Base-by-base conservation (phyloP, 257 asterid species). In the Parsonsia alboflavescens region DNA sequence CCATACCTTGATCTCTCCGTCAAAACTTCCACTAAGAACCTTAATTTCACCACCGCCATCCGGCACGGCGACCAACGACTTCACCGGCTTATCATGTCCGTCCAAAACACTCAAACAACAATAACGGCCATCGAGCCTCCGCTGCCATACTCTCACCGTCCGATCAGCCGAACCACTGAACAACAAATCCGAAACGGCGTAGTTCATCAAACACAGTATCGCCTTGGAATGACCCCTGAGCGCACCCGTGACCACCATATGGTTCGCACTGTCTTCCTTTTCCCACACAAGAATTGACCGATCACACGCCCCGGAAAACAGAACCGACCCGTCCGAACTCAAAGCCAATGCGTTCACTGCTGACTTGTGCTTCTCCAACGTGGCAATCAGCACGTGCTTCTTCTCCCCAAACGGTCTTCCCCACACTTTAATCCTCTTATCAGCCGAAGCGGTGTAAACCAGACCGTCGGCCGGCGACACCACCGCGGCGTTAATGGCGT, bases 231-330 rank as follows among this genome's bases (percentile, higher is more conserved):
- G 98, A 0, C 96, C 97, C 76, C 97, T 85, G 78, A 93, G 53
- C 6, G 96, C 97, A 9, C 98, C 98, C 5, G 80, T 73, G 59
- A 87, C 91, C 88, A 77, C 89, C 98, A 91, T 91, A 41, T 91
- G 85, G n/a, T 84, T 80, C 0, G 92, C 97, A 72, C 96, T 85
- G 64, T 84, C 94, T 59, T 90, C 98, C 45, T 89, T 91, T 9
- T 91, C 98, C 98, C 98, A 93, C n/a, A 93, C 98, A 80, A 93
- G 54, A 39, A 91, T 89, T 28, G 98, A 93, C 59, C 98, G 75
- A 62, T 93, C 98, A 71, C 90, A 85, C 2, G 98, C 81, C 39
- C 97, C 97, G 74, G 98, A 93, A 71, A 87, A 93, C 24, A 93
- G 73, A 70, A 89, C 85, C 68, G 96, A 88, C 56, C 93, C 96